Conservation (phyloP, 208 protist genomes). For the Herpetomonas tarakana region DNA sequence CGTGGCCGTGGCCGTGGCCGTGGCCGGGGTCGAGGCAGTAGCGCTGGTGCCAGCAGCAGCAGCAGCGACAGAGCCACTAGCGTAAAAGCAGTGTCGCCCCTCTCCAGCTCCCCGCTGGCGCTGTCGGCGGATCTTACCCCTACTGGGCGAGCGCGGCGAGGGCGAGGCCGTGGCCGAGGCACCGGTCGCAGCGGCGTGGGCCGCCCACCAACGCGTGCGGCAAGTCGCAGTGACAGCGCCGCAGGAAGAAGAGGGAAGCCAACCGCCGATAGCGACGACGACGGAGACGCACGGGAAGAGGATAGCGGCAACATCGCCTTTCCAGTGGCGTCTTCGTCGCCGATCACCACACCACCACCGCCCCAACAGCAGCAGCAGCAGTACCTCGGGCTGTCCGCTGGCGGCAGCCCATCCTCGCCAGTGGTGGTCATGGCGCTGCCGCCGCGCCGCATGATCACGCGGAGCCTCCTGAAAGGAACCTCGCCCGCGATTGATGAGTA, state of each 20-base stretch:
- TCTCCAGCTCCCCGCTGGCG: no score
- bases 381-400: no score
- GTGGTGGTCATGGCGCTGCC: constrained; percentile 15
- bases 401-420: background rate
- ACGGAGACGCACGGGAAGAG: no score
- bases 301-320: background rate
- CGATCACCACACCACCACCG: no score
- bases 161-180: constrained; percentile 16
- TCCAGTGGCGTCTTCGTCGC: no score
- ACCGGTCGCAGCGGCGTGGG: background rate
- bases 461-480: constrained; percentile 44
- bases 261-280: no score
- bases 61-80: no score
- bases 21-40: constrained; percentile 2
- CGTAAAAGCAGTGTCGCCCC: no score
- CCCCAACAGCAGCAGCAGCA: no score
- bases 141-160: background rate
- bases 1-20: constrained; percentile 21
- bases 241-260: background rate
- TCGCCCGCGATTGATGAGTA: constrained; percentile 14
- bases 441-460: constrained; percentile 61
- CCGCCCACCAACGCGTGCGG: background rate
- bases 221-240: background rate
- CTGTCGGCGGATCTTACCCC: background rate
- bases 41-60: background rate